Conservation (phyloP, 2,329 filamentous ascomycete genomes). For the Penicillium hesseltinei region DNA sequence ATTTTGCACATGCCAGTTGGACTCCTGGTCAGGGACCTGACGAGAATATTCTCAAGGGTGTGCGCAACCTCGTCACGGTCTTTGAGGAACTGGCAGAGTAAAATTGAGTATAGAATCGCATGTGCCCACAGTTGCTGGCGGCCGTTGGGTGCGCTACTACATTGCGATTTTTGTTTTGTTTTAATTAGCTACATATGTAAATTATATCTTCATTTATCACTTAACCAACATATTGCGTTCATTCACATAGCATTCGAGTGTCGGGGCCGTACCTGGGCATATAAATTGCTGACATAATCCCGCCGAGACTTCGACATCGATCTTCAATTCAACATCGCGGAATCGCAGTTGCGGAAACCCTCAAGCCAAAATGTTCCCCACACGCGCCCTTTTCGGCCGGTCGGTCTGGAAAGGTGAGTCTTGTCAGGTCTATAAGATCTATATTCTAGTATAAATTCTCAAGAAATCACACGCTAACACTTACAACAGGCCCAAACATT, state of each 20-base stretch:
- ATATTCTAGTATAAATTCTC: background rate
- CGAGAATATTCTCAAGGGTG: conserved; percentile 74
- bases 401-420: conserved; percentile 82
- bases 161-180: background rate
- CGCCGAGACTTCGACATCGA: conserved; percentile 7
- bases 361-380: conserved; percentile 61
- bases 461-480: conserved; percentile 7
- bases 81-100: conserved; percentile 61
- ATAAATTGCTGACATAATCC: conserved; percentile 13
- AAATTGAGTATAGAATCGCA: conserved; percentile 1
- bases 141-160: conserved; percentile 10
- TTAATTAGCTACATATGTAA: background rate
- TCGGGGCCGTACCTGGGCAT: background rate
- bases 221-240: no score
- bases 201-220: background rate
- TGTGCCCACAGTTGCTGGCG: conserved; percentile 29
- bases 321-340: conserved; percentile 25
- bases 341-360: conserved; percentile 13
- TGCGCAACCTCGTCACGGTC: conserved; percentile 68
- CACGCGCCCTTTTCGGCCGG: conserved; percentile 66
- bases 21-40: conserved; percentile 79
- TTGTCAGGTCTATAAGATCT: no score
- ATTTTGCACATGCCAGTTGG: conserved; percentile 92
- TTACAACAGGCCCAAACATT: conserved; percentile 61
- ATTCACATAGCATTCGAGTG: background rate